Conservation (phyloP, 306 rosid species). For the Medicago ruthenica region DNA sequence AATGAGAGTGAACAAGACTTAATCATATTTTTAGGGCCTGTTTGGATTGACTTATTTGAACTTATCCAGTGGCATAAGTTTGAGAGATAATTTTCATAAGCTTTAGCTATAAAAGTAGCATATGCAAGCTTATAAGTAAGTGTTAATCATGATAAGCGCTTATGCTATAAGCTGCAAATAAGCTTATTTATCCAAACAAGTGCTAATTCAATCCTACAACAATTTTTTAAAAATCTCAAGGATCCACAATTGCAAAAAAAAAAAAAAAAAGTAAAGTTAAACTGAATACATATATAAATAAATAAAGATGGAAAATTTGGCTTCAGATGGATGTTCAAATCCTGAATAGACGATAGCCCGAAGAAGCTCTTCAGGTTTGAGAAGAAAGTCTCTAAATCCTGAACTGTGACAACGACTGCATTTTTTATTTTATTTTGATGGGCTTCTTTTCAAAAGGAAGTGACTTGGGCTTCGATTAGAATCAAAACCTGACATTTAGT, state of each 20-base stretch:
- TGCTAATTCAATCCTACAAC: neutral
- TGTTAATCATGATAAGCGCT: too few relatives aligned
- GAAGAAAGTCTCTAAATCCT: constrained; percentile 98
- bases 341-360: constrained; percentile 98
- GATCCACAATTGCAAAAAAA: neutral
- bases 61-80: too few relatives aligned
- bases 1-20: neutral
- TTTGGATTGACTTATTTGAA: too few relatives aligned
- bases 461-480: too few relatives aligned
- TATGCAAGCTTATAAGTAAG: too few relatives aligned
- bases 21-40: neutral
- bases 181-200: neutral
- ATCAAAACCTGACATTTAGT: neutral
- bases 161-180: too few relatives aligned
- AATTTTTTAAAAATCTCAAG: neutral
- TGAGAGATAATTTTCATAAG: too few relatives aligned
- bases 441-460: too few relatives aligned
- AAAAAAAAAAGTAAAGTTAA: neutral
- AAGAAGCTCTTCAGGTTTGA: constrained; percentile 98
- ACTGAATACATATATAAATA: neutral
- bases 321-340: constrained; percentile 99
- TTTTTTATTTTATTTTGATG: too few relatives aligned
- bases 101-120: too few relatives aligned
- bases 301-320: constrained; percentile 42
- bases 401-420: too few relatives aligned